These are phyloP conservation scores for Stemphylium beticola DNA, from an alignment of 2,329 filamentous ascomycete species.

Conservation along the genomic window DNA sequence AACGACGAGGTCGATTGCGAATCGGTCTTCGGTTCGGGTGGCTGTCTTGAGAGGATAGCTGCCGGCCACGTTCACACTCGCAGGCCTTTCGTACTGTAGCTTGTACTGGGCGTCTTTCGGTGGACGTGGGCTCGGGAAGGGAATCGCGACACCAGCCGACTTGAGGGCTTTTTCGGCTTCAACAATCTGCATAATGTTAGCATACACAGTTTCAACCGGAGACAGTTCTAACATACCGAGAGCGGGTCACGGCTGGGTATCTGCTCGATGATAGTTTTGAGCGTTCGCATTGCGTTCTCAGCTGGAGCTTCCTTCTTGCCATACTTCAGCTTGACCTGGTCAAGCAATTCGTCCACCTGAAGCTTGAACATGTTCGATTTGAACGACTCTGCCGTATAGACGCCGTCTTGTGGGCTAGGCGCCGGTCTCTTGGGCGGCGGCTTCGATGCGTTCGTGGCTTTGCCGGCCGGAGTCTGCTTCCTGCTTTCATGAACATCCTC, in stretches of 20 bases:
- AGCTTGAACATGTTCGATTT: constrained; percentile 72
- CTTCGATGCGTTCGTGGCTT: constrained; percentile 20
- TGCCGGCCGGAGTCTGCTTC: constrained; percentile 9
- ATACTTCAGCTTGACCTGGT: constrained; percentile 64
- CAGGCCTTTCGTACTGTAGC: constrained; percentile 76
- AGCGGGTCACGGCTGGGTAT: constrained; percentile 59
- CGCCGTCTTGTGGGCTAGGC: constrained; percentile 41
- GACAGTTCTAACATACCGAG: constrained; percentile 39
- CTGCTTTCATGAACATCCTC: constrained; percentile 16
- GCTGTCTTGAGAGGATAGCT: constrained; percentile 83
- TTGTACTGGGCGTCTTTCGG: constrained; percentile 80
- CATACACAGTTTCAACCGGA: background rate
- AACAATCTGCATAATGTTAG: constrained; percentile 59
- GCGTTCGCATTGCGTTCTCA: constrained; percentile 49
- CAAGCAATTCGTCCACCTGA: constrained; percentile 68
- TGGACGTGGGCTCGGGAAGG: constrained; percentile 83
- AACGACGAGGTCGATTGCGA: constrained; percentile 81
- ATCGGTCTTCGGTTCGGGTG: constrained; percentile 64
- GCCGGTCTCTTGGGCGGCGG: constrained; percentile 30
- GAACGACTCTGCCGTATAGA: constrained; percentile 62
- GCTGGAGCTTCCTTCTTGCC: constrained; percentile 61
- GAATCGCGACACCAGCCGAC: constrained; percentile 72
- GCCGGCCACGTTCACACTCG: constrained; percentile 83
- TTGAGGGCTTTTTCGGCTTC: constrained; percentile 73
- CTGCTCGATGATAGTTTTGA: constrained; percentile 54